A percentile compares a stretch with the other conserved stretches of the same genome.
Conservation (phyloP, 768 basidiomycete species). For the Lenzites betulinus region DNA sequence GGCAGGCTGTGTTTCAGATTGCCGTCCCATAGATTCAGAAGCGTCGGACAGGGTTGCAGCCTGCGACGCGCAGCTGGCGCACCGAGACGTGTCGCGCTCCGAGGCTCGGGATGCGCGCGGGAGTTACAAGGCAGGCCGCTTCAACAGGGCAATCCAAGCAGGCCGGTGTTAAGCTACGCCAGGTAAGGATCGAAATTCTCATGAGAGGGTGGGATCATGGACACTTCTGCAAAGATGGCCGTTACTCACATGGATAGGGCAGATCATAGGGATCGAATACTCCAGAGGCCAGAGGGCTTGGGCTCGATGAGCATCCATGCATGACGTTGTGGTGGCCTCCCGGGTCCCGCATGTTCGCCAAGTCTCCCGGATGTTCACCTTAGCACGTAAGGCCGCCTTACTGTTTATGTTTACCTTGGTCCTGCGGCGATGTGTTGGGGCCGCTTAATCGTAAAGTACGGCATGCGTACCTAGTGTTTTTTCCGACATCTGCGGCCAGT, state of each 20-base stretch:
- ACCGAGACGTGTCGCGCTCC: background rate
- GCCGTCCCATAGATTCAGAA: constrained; percentile 2
- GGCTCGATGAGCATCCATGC: background rate
- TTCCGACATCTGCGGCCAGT: too few relatives aligned
- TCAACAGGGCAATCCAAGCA: background rate
- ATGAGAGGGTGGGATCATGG: background rate
- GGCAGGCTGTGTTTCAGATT: constrained; percentile 12
- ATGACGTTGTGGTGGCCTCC: too few relatives aligned
- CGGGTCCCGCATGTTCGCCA: too few relatives aligned
- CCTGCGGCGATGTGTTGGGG: too few relatives aligned
- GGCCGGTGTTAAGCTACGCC: background rate
- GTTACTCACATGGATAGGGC: constrained; percentile 1
- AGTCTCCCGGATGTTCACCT: background rate
- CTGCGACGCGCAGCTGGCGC: too few relatives aligned
- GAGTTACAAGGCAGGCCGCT: background rate
- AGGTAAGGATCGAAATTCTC: background rate
- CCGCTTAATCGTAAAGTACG: too few relatives aligned
- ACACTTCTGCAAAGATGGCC: background rate
- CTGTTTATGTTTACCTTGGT: too few relatives aligned
- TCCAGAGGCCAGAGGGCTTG: background rate
- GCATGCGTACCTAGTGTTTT: too few relatives aligned
- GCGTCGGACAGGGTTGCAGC: too few relatives aligned
- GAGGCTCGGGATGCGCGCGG: constrained; percentile 1
- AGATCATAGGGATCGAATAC: constrained; percentile 1
- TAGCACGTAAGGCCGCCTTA: background rate